phyloP scores from a whole-genome alignment of 1,139 yeast genomes.

The Scheffersomyces segobiensis region DNA sequence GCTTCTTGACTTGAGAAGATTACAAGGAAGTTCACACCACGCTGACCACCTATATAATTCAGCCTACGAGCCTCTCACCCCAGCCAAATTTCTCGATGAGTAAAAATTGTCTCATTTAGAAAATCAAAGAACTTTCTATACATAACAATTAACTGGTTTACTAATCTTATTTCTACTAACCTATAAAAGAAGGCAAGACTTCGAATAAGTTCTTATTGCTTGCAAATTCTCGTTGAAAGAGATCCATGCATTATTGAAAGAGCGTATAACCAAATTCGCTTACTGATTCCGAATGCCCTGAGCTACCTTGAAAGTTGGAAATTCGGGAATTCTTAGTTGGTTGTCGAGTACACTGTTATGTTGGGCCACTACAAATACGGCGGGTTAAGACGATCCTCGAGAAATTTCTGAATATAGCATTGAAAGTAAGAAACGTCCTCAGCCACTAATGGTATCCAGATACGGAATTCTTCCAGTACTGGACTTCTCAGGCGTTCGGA shows the following conservation, averaged over 20 bases:
- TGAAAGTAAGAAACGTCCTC: neutral
- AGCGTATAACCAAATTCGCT: neutral
- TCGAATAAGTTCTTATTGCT: neutral
- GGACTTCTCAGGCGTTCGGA: neutral
- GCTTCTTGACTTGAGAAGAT: conserved; percentile 13
- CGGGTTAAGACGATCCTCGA: neutral
- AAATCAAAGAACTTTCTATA: too few relatives aligned
- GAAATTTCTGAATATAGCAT: too few relatives aligned
- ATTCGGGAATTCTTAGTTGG: neutral
- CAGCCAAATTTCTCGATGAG: conserved; percentile 12
- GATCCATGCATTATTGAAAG: neutral
- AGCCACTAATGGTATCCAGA: neutral
- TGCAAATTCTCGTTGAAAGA: neutral
- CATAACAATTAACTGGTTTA: neutral
- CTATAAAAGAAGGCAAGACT: neutral
- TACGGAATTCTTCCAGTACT: neutral
- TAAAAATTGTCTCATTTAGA: neutral
- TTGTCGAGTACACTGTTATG: neutral
- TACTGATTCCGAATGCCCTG: neutral
- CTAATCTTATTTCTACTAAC: neutral
- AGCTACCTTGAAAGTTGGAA: neutral
- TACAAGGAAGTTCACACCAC: conserved; percentile 5
- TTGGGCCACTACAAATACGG: neutral
- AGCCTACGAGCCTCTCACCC: conserved; percentile 13
- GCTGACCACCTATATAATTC: conserved; percentile 12